Evolutionary conservation across 768 basidiomycete species (phyloP).

Genomic region (Boletus insuetus): DNA sequence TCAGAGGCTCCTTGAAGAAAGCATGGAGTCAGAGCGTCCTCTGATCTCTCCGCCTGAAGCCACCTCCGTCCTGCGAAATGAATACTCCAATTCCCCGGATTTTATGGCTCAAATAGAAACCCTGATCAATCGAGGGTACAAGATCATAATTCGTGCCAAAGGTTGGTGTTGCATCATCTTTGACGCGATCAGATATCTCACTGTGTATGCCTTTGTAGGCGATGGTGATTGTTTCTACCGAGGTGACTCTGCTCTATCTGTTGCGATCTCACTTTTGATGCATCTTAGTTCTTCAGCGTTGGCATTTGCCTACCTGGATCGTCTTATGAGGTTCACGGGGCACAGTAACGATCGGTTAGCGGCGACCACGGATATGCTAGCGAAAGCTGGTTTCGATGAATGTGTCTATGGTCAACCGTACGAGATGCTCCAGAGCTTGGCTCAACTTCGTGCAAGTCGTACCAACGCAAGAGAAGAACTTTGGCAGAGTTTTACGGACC

Average conservation of each 20-base stretch:
- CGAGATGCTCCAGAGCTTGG: slow-evolving; percentile 53
- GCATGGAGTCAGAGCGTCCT: slow-evolving; percentile 39
- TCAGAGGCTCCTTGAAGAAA: slow-evolving; percentile 41
- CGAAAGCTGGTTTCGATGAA: slow-evolving; percentile 58
- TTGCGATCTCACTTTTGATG: slow-evolving; percentile 11
- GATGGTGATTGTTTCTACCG: slow-evolving; percentile 94
- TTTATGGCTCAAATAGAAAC: slow-evolving; percentile 78
- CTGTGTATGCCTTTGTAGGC: slow-evolving; percentile 39
- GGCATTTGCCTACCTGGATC: slow-evolving; percentile 77
- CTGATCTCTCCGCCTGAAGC: slow-evolving; percentile 54
- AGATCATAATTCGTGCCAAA: slow-evolving; percentile 63
- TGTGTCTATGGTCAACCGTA: slow-evolving; percentile 77
- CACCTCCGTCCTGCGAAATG: slow-evolving; percentile 54
- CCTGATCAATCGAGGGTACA: slow-evolving; percentile 61
- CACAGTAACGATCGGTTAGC: slow-evolving; percentile 44
- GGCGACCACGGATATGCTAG: slow-evolving; percentile 52
- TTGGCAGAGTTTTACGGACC: slow-evolving; percentile 47
- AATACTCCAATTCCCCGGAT: slow-evolving; percentile 58
- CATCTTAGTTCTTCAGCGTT: slow-evolving; percentile 51
- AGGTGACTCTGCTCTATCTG: slow-evolving; percentile 44
- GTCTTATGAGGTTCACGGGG: slow-evolving; percentile 54
- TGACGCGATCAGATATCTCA: slow-evolving; percentile 1
- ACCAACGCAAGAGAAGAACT: slow-evolving; percentile 32
- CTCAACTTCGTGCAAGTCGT: slow-evolving; percentile 38
- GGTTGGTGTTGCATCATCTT: slow-evolving; percentile 42